Evolutionary conservation across 2,329 filamentous ascomycete species (phyloP).

Genomic region (Dendrostoma leiphaemia): DNA sequence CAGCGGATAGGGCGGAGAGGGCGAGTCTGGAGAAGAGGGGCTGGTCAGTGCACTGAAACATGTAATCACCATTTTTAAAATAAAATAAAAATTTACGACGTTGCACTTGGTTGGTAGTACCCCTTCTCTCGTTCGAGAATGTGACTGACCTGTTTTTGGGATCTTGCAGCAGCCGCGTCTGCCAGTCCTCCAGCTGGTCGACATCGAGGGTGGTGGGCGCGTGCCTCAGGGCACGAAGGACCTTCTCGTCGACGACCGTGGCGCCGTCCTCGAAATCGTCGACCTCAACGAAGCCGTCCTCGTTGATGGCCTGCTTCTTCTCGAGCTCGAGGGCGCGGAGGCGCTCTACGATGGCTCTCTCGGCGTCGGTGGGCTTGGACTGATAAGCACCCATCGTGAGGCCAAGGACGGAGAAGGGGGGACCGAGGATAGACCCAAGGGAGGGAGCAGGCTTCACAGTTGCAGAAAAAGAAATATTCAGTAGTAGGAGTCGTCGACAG

Average conservation of each 20-base stretch:
- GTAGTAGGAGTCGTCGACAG: too few species aligned
- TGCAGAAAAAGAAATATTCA: too few species aligned
- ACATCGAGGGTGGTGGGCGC: constrained; percentile 49
- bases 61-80: too few species aligned
- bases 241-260: constrained; percentile 29
- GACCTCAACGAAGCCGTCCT: constrained; percentile 54
- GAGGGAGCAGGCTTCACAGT: too few species aligned
- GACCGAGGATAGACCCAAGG: too few species aligned
- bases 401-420: not conserved
- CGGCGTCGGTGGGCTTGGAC: constrained; percentile 37
- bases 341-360: constrained; percentile 44
- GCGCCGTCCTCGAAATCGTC: constrained; percentile 29
- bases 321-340: constrained; percentile 42
- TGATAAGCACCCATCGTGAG: constrained; percentile 43
- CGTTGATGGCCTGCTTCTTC: constrained; percentile 27
- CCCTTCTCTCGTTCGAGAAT: not conserved
- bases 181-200: constrained; percentile 54
- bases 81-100: too few species aligned
- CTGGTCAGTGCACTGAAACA: too few species aligned
- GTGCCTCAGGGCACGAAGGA: constrained; percentile 24
- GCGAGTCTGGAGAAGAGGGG: too few species aligned
- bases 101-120: constrained; percentile 40
- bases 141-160: constrained; percentile 60
- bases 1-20: constrained; percentile 67
- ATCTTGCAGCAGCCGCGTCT: constrained; percentile 60